Base-by-base conservation (phyloP, 2,329 filamentous ascomycete genomes). In the Canariomyces notabilis region DNA sequence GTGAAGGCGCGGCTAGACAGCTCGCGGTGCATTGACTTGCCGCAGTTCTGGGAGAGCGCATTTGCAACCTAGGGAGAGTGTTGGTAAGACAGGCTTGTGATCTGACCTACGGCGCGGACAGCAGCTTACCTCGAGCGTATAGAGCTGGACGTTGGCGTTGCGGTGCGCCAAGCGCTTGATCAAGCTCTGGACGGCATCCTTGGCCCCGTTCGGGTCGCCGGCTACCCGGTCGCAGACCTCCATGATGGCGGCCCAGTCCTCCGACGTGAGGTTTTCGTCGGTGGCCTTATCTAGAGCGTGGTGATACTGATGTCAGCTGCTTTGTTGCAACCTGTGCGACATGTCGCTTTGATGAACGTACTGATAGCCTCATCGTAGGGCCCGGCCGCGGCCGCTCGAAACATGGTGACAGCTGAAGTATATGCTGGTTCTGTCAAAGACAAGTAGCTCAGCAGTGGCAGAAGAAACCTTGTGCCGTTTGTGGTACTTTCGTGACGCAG, bases 71-170 rank as follows among this genome's bases (percentile, higher is more conserved):
- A 61, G 14, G 18, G 33, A 31, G 29, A 23, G 1, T 21, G 29
- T 42, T 9, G 39, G 41, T 26, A 14, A 44, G 42, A 20, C 19
- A 35, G 11, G 23, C 31, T 3, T 21, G 44, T 19, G 16, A 23
- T 22, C n/a, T 3, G 12, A 5, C 14, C n/a, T 32, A n/a, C 14
- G 44, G 37, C 38, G 6, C 6, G n/a, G 21, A 3, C n/a, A 12
- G 26, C 2, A 38, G 59, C 70, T 36, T 61, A 87, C 83, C 76
- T 94, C 89, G 50, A 96, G 81, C 11, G 90, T 95, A 67, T 96
- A 96, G 16, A 96, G 80, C 69, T 96, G 90, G 20, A 96, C 90
- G 66, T 96, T 95, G 53, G 90, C 90, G 67, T 96, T 96, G 57
- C 90, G 84, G 67, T 96, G 89, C 46, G 89, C 89, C 45, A 96